A percentile compares a stretch with the other conserved stretches of the same genome.
These are phyloP conservation scores for Geotrichum reessii DNA, from an alignment of 1,139 yeast genomes.

Conservation along the genomic window DNA sequence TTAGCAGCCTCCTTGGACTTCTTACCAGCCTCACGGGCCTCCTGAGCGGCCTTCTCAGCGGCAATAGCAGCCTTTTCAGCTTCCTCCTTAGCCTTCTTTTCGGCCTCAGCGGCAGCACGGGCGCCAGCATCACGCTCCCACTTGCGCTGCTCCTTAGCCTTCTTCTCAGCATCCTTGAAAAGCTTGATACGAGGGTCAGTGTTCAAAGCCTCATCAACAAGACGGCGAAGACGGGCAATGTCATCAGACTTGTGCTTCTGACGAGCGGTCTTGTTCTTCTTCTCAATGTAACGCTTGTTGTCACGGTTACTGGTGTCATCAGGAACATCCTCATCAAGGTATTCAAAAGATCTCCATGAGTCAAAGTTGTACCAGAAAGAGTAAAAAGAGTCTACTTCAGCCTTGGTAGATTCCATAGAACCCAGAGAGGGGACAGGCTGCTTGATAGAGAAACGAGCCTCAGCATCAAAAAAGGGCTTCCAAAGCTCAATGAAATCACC, in stretches of 20 bases:
- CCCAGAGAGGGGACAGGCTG: constrained; percentile 88
- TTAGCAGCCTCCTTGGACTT: constrained; percentile 97
- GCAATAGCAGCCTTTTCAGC: constrained; percentile 79
- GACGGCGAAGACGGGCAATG: constrained; percentile 78
- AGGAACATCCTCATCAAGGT: constrained; percentile 97
- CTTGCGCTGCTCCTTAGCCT: constrained; percentile 88
- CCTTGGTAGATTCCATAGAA: constrained; percentile 57
- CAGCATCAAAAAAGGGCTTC: constrained; percentile 88
- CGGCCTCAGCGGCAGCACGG: constrained; percentile 91
- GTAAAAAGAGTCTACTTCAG: constrained; percentile 85
- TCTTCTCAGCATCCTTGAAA: constrained; percentile 91
- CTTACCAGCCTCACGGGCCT: constrained; percentile 60
- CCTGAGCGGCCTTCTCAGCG: constrained; percentile 58
- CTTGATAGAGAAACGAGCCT: constrained; percentile 85
- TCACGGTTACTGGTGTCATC: constrained; percentile 99
- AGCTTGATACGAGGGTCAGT: constrained; percentile 93
- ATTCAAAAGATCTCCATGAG: constrained; percentile 98
- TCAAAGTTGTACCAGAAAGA: constrained; percentile 91
- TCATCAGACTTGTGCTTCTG: constrained; percentile 97
- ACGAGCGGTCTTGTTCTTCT: constrained; percentile 94
- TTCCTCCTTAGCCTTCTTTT: constrained; percentile 73
- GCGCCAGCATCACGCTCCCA: constrained; percentile 99
- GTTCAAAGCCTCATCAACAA: constrained; percentile 79
- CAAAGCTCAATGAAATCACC: constrained; percentile 82
- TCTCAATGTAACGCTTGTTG: constrained; percentile 96